Conservation (phyloP, 768 basidiomycete genomes). For the Tricholoma saponaceum region DNA sequence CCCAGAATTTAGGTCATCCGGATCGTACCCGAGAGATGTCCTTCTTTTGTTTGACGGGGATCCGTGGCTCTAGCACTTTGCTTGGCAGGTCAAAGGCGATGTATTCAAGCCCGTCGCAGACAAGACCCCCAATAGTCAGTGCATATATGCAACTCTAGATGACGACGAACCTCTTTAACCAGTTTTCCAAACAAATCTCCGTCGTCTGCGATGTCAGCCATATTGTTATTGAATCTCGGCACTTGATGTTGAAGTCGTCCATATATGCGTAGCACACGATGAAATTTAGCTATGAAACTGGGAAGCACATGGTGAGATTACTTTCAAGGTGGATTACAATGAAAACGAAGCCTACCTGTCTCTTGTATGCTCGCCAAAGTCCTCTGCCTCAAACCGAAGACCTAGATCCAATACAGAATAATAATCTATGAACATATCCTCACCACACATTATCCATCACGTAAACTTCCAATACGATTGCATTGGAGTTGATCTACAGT, state of each 20-base stretch:
- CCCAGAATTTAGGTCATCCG: no score
- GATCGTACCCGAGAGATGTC: no score
- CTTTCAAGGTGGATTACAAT: background rate
- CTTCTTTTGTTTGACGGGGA: no score
- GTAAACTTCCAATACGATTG: background rate
- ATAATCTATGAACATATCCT: conserved; percentile 1
- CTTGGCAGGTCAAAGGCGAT: conserved; percentile 1
- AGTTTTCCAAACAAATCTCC: background rate
- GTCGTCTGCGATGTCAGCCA: background rate
- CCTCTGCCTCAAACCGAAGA: background rate
- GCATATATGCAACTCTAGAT: no score
- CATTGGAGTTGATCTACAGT: background rate
- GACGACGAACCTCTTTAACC: background rate
- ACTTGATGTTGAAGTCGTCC: background rate
- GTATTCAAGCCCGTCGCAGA: conserved; percentile 2
- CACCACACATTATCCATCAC: background rate
- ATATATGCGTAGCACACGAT: background rate
- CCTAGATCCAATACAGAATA: background rate
- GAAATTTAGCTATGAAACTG: background rate
- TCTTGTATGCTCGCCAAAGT: background rate
- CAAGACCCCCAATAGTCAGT: conserved; percentile 3
- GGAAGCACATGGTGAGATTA: background rate
- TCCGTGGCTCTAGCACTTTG: background rate
- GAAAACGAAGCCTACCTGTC: background rate
- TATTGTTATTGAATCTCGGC: background rate